Percentiles rank a stretch among this genome's conserved stretches.
These are phyloP conservation scores for Talaromyces thailandensis DNA, from an alignment of 495 filamentous ascomycete genomes.

Conservation along the genomic window DNA sequence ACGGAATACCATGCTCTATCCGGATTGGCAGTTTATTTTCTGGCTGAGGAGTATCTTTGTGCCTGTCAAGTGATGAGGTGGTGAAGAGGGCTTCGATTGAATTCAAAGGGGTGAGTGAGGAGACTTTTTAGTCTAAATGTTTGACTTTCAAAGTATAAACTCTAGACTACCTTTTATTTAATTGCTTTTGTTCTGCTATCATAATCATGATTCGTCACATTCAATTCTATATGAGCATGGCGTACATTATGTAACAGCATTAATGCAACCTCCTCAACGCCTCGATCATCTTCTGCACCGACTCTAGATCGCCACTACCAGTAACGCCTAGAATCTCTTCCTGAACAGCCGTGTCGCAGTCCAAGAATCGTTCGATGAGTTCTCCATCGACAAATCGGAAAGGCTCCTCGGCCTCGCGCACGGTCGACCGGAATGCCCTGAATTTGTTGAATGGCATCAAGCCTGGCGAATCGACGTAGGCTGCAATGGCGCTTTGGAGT, in stretches of 20 bases:
- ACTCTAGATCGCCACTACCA: constrained; percentile 50
- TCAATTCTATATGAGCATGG: background rate
- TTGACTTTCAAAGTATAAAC: background rate
- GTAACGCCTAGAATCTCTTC: constrained; percentile 53
- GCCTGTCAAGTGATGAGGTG: background rate
- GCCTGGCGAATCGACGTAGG: constrained; percentile 57
- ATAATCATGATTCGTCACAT: background rate
- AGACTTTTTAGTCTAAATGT: background rate
- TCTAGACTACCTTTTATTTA: background rate
- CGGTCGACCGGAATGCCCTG: constrained; percentile 65
- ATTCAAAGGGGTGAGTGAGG: background rate
- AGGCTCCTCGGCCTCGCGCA: constrained; percentile 64
- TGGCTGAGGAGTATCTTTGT: constrained; percentile 11
- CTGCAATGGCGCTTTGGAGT: constrained; percentile 64
- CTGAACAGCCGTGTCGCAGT: constrained; percentile 54
- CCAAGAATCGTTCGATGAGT: constrained; percentile 76
- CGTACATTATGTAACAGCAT: background rate
- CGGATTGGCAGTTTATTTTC: constrained; percentile 14
- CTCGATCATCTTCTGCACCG: constrained; percentile 63
- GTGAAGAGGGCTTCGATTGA: background rate
- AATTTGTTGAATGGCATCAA: constrained; percentile 66
- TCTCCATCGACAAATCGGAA: constrained; percentile 90
- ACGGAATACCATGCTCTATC: constrained; percentile 15
- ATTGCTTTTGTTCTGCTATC: background rate
- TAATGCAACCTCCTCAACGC: constrained; percentile 64